Evolutionary conservation across 2,329 filamentous ascomycete genomes (phyloP).

Genomic region (Fusarium nurragi): DNA sequence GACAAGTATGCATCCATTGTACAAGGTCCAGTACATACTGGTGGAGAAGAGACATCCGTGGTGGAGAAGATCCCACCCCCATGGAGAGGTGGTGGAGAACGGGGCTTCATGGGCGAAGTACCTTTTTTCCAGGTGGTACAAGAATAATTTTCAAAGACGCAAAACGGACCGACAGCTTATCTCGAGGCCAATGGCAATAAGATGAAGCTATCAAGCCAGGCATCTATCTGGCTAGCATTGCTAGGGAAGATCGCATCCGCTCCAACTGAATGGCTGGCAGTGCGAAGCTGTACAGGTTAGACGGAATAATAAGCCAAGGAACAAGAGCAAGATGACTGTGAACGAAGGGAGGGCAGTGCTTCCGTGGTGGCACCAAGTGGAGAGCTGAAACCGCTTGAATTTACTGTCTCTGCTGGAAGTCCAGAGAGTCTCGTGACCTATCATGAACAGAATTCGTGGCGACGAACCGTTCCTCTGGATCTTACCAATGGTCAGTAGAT

Average conservation of each 20-base stretch:
- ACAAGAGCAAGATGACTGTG: background rate
- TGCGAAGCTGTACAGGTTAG: background rate
- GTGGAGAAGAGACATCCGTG: conserved; percentile 22
- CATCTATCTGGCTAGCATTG: conserved; percentile 4
- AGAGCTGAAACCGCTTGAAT: conserved; percentile 26
- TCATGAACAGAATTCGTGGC: background rate
- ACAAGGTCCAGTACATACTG: conserved; percentile 22
- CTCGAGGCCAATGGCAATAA: conserved; percentile 1
- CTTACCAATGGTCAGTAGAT: conserved; percentile 7
- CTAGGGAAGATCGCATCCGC: conserved; percentile 11
- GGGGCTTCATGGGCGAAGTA: conserved; percentile 5
- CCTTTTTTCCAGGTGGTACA: background rate
- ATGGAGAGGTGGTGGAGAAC: conserved; percentile 29
- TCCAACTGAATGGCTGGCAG: background rate
- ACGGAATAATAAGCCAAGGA: background rate
- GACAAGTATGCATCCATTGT: conserved; percentile 15
- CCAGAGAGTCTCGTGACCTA: background rate
- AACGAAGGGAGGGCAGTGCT: conserved; percentile 14
- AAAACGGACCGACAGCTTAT: conserved; percentile 14
- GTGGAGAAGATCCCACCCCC: conserved; percentile 27
- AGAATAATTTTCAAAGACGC: conserved; percentile 7
- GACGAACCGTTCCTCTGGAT: conserved; percentile 26
- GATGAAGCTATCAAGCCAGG: conserved; percentile 8
- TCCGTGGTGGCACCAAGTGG: conserved; percentile 12
- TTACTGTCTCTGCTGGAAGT: conserved; percentile 22